phyloP scores from a whole-genome alignment of 192 early-diverging fungal species.

The Tieghemiomyces parasiticus region DNA sequence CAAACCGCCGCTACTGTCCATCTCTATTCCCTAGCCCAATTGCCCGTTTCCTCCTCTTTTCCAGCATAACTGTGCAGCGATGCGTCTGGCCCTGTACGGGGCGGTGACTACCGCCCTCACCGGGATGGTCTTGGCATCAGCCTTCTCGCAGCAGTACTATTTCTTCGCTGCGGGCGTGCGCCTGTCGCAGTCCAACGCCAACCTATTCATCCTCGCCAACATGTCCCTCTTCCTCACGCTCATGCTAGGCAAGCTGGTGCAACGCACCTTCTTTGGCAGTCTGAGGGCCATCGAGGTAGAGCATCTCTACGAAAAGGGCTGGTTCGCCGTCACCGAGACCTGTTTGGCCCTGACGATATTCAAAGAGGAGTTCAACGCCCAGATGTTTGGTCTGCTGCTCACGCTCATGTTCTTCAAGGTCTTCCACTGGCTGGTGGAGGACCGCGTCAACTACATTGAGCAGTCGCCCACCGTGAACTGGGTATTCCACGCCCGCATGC shows the following conservation, averaged over 20 bases:
- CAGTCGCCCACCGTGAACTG: not conserved
- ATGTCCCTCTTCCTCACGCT: conserved; percentile 66
- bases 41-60: too few relatives aligned
- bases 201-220: conserved; percentile 77
- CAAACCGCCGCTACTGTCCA: too few relatives aligned
- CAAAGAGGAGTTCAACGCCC: conserved; percentile 84
- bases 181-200: conserved; percentile 71
- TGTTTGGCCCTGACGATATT: conserved; percentile 93
- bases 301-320: conserved; percentile 95
- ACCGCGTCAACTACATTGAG: conserved; percentile 73
- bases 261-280: conserved; percentile 78
- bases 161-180: conserved; percentile 88
- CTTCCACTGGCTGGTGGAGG: conserved; percentile 92
- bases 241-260: conserved; percentile 56
- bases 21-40: too few relatives aligned
- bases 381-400: conserved; percentile 69
- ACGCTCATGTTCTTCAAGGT: conserved; percentile 84
- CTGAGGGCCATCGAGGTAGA: conserved; percentile 89
- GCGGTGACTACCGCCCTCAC: conserved; percentile 48
- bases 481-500: conserved; percentile 19
- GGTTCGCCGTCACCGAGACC: conserved; percentile 96
- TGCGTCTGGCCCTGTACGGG: conserved; percentile 56
- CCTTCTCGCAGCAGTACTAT: conserved; percentile 52
- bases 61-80: too few relatives aligned
- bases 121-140: conserved; percentile 38